Conservation (phyloP, 768 basidiomycete genomes). For the Agaricus bisporus region DNA sequence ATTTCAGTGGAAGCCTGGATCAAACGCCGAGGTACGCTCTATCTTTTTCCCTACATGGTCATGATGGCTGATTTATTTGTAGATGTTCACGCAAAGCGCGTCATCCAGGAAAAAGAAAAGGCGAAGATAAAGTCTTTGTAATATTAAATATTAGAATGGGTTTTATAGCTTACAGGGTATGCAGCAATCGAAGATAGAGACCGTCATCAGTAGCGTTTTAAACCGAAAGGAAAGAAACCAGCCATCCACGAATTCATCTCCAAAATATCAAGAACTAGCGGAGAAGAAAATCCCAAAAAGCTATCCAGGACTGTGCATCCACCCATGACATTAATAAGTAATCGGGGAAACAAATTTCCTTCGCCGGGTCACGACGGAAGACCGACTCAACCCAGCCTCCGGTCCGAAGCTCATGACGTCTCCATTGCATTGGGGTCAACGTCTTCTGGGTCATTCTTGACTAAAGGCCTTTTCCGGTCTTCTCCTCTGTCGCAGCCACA, state of each 20-base stretch:
- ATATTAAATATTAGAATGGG: slow-evolving; percentile 17
- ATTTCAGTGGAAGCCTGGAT: slow-evolving; percentile 91
- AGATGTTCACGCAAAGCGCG: slow-evolving; percentile 79
- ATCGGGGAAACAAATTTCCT: background rate
- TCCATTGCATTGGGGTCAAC: slow-evolving; percentile 46
- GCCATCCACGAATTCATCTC: background rate
- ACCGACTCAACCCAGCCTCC: background rate
- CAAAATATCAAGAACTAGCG: background rate
- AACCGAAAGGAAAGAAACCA: slow-evolving; percentile 4
- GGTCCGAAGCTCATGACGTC: slow-evolving; percentile 23
- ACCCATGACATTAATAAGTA: background rate
- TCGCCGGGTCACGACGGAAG: background rate
- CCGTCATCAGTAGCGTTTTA: background rate
- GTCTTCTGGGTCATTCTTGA: slow-evolving; percentile 26
- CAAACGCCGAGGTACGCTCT: slow-evolving; percentile 70
- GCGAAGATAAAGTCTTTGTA: slow-evolving; percentile 77
- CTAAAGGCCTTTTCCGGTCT: slow-evolving; percentile 40
- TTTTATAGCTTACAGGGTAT: slow-evolving; percentile 8
- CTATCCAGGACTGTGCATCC: background rate
- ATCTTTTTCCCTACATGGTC: slow-evolving; percentile 4
- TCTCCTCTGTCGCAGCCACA: slow-evolving; percentile 27
- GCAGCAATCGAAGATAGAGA: slow-evolving; percentile 1
- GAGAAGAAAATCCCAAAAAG: background rate
- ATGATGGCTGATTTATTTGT: slow-evolving; percentile 6
- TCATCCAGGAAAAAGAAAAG: slow-evolving; percentile 79